phyloP scores from a whole-genome alignment of 75 land plant species.

The Pinus taeda region DNA sequence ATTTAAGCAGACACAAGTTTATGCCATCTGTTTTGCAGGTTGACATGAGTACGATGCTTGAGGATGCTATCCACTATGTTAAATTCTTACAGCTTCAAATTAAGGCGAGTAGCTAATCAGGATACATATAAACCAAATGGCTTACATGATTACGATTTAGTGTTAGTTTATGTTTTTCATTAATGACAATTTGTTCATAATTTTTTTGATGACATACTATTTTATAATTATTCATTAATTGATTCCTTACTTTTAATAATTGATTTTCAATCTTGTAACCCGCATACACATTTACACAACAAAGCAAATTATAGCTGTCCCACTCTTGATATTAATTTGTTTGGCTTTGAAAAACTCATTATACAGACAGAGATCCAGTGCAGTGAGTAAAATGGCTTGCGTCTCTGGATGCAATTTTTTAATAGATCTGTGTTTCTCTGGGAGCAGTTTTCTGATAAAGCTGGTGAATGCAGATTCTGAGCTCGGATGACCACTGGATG shows the following conservation, averaged over 20 bases:
- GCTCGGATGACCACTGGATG: constrained; percentile 5
- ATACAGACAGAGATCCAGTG: background rate
- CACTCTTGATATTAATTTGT: background rate
- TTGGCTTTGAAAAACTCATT: background rate
- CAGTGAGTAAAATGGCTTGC: background rate
- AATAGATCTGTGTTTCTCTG: background rate
- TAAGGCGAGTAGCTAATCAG: constrained; percentile 29
- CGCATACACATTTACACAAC: no score
- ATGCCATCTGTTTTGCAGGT: constrained; percentile 28
- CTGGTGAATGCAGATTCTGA: background rate
- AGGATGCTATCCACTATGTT: constrained; percentile 80
- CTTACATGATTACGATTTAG: no score
- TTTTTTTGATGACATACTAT: no score
- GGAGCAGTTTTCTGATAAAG: background rate
- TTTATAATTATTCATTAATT: no score
- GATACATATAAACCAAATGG: no score
- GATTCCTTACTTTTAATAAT: no score
- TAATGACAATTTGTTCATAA: no score
- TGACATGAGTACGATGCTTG: constrained; percentile 84
- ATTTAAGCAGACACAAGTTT: no score
- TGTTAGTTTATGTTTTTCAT: no score
- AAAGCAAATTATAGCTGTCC: no score
- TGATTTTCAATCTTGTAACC: no score
- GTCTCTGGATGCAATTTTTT: background rate
- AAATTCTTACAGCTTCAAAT: constrained; percentile 81